These are phyloP conservation scores for Moringa oleifera DNA, from an alignment of 345 rosid genomes.

Conservation along the genomic window DNA sequence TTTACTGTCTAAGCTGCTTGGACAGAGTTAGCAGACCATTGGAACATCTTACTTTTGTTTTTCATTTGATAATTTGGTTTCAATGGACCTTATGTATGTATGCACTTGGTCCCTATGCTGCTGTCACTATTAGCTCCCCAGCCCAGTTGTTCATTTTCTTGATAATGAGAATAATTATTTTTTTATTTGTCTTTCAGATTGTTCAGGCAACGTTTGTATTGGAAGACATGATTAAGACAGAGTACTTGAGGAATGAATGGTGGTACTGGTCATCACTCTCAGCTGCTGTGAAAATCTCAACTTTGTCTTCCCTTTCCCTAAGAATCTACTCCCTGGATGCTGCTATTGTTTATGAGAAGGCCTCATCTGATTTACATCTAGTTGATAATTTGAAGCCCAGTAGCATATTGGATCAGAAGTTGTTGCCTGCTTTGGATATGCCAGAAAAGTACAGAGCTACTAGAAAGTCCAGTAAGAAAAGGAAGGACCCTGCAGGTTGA, in stretches of 20 bases:
- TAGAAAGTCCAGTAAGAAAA: constrained; percentile 75
- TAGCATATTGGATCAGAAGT: constrained; percentile 32
- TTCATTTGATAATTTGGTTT: no score
- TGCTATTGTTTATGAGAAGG: constrained; percentile 65
- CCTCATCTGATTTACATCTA: constrained; percentile 25
- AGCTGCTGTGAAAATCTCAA: constrained; percentile 79
- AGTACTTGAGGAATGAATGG: constrained; percentile 81
- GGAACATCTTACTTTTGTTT: neutral
- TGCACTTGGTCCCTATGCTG: neutral
- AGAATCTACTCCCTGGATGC: constrained; percentile 82
- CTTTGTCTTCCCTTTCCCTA: constrained; percentile 72
- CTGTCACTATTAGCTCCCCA: neutral
- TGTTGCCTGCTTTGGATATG: constrained; percentile 32
- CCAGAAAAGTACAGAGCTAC: constrained; percentile 51
- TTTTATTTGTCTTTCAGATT: constrained; percentile 63
- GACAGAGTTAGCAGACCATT: neutral
- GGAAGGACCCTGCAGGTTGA: constrained; percentile 80
- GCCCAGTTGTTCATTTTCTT: neutral
- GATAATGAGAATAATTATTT: no score
- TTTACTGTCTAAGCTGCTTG: neutral
- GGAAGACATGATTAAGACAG: constrained; percentile 86
- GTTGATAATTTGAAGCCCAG: constrained; percentile 32
- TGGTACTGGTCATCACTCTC: constrained; percentile 99
- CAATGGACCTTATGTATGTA: no score
- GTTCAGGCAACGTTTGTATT: constrained; percentile 77